Evolutionary conservation across 768 basidiomycete species (phyloP).

Genomic region (Tulasnella sp.): DNA sequence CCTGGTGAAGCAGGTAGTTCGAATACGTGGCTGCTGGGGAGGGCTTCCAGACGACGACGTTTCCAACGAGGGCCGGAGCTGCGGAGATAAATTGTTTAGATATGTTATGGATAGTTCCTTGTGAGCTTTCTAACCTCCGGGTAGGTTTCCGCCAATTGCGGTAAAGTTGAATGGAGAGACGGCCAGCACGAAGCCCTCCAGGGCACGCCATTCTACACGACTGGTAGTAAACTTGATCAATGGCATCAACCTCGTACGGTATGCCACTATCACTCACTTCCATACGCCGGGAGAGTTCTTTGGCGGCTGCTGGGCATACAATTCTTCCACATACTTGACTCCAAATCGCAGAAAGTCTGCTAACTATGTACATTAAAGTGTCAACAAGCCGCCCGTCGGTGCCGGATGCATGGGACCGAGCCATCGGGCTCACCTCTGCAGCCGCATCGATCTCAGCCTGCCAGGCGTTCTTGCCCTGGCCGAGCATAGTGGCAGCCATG

Average conservation of each 20-base stretch:
- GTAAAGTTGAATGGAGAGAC: conserved; percentile 99
- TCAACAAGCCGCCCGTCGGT: neutral
- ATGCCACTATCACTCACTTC: conserved; percentile 59
- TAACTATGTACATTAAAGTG: conserved; percentile 34
- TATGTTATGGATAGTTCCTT: neutral
- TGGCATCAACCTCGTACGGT: neutral
- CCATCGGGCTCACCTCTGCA: conserved; percentile 61
- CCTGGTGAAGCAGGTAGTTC: conserved; percentile 84
- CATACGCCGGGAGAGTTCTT: conserved; percentile 79
- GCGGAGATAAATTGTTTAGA: conserved; percentile 13
- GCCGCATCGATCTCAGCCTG: conserved; percentile 99
- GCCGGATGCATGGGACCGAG: neutral
- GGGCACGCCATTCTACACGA: conserved; percentile 87
- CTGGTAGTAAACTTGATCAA: conserved; percentile 31
- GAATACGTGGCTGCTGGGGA: conserved; percentile 92
- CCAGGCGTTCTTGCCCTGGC: conserved; percentile 99
- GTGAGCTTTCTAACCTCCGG: conserved; percentile 38
- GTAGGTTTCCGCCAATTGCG: conserved; percentile 93
- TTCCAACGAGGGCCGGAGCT: conserved; percentile 90
- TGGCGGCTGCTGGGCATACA: conserved; percentile 82
- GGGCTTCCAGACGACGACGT: conserved; percentile 94
- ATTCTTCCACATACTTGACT: conserved; percentile 91
- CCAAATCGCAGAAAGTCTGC: conserved; percentile 93
- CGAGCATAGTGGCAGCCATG: conserved; percentile 92
- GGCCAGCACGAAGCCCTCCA: conserved; percentile 98